Base-by-base conservation (phyloP, 2,329 filamentous ascomycete genomes). In the Fusarium chaquense region DNA sequence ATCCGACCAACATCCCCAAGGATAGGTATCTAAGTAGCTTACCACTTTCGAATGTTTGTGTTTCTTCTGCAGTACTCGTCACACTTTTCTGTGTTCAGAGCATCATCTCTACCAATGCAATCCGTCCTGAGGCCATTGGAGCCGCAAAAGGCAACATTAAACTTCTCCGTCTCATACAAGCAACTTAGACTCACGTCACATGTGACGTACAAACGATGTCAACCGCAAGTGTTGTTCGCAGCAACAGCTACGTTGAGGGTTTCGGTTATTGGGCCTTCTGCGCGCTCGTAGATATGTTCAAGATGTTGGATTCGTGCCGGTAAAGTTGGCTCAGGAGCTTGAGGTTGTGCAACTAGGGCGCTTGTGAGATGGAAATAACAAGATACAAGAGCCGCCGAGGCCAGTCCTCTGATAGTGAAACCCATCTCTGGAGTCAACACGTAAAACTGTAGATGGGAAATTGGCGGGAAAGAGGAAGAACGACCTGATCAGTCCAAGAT, bases 1-100 rank as follows among this genome's bases (percentile, higher is more conserved):
- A 50, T 35, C 16, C 9, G 8, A 8, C 15, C 33, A 35, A 35
- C 33, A 18, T 18, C 33, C 8, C 33, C 6, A 15, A 35, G 15
- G 20, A 20, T 20, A 7, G 33, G 18, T 20, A 40, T n/a, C n/a
- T 24, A 12, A 9, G 56, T 26, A 12, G 11, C 62, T 30, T 36
- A 70, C 67, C 67, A 70, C 11, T 68, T 70, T 18, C 50, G 38
- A 16, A 68, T 70, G 4, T 70, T 70, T 12, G 54, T 22, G 20
- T 70, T 70, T 24, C 43, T 44, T 33, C 58, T 54, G n/a, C 67
- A 70, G 3, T 58, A 30, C 5, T 65, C 67, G 9, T 68, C 67
- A 4, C 67, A 70, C 20, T 59, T 70, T 0, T 51, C 26, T 10
- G 40, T 24, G 28, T 70, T 49, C 57, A 46, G 13, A 0, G 62